Conservation (phyloP, 257 asterid genomes). For the Capsicum pubescens region DNA sequence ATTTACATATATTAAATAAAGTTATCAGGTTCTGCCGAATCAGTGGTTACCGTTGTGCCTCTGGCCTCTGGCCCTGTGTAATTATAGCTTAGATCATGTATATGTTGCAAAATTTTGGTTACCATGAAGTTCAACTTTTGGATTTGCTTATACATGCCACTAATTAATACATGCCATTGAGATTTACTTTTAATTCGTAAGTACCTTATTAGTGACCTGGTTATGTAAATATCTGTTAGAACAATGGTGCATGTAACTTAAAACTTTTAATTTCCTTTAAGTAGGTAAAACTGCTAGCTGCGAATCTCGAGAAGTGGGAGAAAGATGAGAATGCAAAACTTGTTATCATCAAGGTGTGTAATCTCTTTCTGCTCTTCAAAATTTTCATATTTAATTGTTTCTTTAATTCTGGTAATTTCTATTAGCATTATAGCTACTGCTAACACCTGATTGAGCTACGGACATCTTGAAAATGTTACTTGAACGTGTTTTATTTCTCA, state of each 20-base stretch:
- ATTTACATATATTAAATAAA: too few species aligned
- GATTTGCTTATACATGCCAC: background rate
- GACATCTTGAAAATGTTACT: slow-evolving; percentile 14
- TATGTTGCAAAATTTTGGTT: background rate
- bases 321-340: slow-evolving; percentile 74
- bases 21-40: too few species aligned
- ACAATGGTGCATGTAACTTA: background rate
- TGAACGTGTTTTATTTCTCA: background rate
- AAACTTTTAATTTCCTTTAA: slow-evolving; percentile 22
- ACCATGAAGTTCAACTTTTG: background rate
- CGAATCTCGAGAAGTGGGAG: slow-evolving; percentile 89
- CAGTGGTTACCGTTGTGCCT: too few species aligned
- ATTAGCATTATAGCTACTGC: background rate
- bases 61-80: background rate
- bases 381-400: slow-evolving; percentile 12
- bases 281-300: slow-evolving; percentile 77
- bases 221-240: background rate
- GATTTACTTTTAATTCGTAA: background rate
- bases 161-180: background rate
- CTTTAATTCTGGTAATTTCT: slow-evolving; percentile 4
- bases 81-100: background rate
- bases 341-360: slow-evolving; percentile 67
- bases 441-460: background rate
- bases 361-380: slow-evolving; percentile 17
- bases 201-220: background rate